A percentile compares a stretch with the other conserved stretches of the same genome.
These are phyloP conservation scores for Teunomyces barrocoloradensis DNA, from an alignment of 805 yeast genomes.

Conservation along the genomic window DNA sequence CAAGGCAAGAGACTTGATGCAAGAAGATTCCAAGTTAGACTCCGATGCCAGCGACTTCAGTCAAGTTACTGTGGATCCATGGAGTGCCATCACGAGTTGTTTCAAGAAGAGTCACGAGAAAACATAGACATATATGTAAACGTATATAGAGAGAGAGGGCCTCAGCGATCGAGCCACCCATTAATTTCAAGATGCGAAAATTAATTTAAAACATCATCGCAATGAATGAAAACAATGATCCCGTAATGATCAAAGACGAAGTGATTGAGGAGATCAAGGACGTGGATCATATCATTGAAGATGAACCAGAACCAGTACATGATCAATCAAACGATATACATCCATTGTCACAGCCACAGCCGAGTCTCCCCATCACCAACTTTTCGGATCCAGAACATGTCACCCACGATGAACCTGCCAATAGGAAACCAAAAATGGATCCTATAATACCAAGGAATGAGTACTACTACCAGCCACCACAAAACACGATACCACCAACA, in stretches of 20 bases:
- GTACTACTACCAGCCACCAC: neutral
- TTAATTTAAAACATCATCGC: neutral
- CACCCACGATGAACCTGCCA: neutral
- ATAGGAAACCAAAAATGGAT: neutral
- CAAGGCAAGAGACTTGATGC: slow-evolving; percentile 11
- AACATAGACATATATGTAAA: neutral
- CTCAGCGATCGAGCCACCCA: too few relatives aligned
- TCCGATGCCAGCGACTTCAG: slow-evolving; percentile 5
- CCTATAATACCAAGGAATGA: neutral
- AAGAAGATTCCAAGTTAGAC: neutral
- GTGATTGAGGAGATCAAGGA: neutral
- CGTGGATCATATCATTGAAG: neutral
- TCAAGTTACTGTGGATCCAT: neutral
- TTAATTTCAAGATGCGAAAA: neutral
- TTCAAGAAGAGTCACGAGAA: slow-evolving; percentile 4
- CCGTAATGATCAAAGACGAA: neutral
- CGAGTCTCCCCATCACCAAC: neutral
- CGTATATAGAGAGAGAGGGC: too few relatives aligned
- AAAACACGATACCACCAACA: neutral
- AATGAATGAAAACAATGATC: neutral
- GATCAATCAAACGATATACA: neutral
- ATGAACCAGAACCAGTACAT: neutral
- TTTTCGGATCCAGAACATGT: neutral
- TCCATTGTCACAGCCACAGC: neutral
- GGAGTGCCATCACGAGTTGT: neutral